phyloP scores from a whole-genome alignment of 2,329 filamentous ascomycete species.

The Exutisphaerella laricina region DNA sequence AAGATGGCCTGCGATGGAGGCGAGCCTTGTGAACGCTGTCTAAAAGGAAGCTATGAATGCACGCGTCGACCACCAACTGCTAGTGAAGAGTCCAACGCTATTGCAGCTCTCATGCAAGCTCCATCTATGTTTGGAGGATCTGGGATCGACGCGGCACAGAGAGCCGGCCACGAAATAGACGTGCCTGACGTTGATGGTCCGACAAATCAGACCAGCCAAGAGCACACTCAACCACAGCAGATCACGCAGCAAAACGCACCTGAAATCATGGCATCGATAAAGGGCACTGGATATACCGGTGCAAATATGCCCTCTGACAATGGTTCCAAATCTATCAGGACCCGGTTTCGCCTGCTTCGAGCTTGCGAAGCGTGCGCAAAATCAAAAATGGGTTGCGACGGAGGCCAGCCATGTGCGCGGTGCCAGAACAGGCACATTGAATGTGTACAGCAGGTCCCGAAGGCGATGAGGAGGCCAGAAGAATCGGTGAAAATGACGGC shows the following conservation, averaged over 20 bases:
- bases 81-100: not conserved
- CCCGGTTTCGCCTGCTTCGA: not conserved
- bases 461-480: not conserved
- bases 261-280: too few species aligned
- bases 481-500: not conserved
- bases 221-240: too few species aligned
- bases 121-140: not conserved
- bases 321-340: not conserved
- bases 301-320: not conserved
- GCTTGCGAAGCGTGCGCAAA: slow-evolving; percentile 1
- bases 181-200: not conserved
- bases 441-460: not conserved
- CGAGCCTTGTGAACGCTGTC: slow-evolving; percentile 2
- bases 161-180: not conserved
- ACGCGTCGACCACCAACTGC: not conserved
- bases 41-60: not conserved
- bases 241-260: too few species aligned
- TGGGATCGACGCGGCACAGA: not conserved
- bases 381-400: slow-evolving; percentile 3
- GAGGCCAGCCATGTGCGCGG: not conserved
- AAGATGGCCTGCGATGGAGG: slow-evolving; percentile 5
- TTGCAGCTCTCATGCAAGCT: slow-evolving; percentile 6
- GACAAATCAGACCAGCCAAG: not conserved
- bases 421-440: not conserved
- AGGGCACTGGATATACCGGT: too few species aligned